Base-by-base conservation (phyloP, 345 rosid species). In the Carallia pectinifolia region DNA sequence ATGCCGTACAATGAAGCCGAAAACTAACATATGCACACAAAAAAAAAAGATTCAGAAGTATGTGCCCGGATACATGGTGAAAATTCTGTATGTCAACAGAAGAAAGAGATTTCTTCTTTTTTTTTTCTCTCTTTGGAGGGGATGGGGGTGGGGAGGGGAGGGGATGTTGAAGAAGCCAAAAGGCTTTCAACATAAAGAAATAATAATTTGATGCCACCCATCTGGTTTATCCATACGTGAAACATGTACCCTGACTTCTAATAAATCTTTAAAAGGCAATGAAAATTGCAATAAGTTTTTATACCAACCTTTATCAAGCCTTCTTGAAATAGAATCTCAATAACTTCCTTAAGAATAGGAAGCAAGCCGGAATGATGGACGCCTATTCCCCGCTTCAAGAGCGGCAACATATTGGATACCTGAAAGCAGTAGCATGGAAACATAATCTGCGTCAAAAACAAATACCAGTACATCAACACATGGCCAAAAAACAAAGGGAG, bases 281-380 rank as follows among this genome's bases (percentile, higher is more conserved):
- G 50, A 5, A 44, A 44, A 44, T 44, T 40, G 48, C 48, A 9
- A 40, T 40, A 40, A 8, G 50, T 13, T 44, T 44, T 44, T 44
- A 44, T 56, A 56, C 31, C 34, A 70, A 95, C 97, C 97, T 95
- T 95, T 71, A 95, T 89, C 38, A 92, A 75, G n/a, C 99, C 99
- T 85, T 91, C 99, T 78, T 95, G 99, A 82, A 95, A 95, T 58
- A 92, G 81, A 81, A 95, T 92, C 84, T 95, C 99, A 62, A 89
- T 95, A 71, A 95, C 99, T 87, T 95, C 99, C 81, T 95, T 95
- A 74, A 95, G 80, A 73, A 95, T 92, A 38, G 99, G 99, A 78
- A 95, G 97, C 89, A 95, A 81, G 29, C 99, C 99, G 72, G 99
- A 95, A 82, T 95, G 99, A 81, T 95, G 97, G 81, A 95, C 99